Evolutionary conservation across 345 rosid species (phyloP).

Genomic region (Dimocarpus longan): DNA sequence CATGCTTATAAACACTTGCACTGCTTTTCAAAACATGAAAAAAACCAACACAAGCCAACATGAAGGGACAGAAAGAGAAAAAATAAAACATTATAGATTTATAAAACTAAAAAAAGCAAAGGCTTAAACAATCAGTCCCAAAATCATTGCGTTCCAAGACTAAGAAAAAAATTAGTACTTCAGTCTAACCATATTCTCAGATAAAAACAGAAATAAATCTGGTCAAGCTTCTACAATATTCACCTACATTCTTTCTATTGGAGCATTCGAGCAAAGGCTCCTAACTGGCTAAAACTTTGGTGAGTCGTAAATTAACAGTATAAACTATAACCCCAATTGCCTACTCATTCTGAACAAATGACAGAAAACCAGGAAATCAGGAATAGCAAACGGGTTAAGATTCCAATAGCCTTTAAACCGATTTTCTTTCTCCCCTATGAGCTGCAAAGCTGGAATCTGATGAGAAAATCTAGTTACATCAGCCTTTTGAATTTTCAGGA

Average conservation of each 20-base stretch:
- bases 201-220: neutral
- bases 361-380: conserved; percentile 10
- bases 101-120: too few species aligned
- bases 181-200: neutral
- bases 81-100: neutral
- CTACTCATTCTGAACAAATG: conserved; percentile 27
- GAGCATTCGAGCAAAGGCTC: conserved; percentile 8
- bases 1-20: too few species aligned
- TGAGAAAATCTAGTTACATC: conserved; percentile 55
- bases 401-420: conserved; percentile 40
- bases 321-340: neutral
- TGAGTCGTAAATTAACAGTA: neutral
- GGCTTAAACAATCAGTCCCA: neutral
- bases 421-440: conserved; percentile 17
- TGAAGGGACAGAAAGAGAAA: neutral
- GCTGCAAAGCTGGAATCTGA: conserved; percentile 54
- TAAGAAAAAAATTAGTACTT: neutral
- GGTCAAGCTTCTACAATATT: conserved; percentile 1
- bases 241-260: conserved; percentile 8
- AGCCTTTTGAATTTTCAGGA: conserved; percentile 28
- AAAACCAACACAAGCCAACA: neutral
- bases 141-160: neutral
- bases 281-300: neutral
- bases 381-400: conserved; percentile 47
- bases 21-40: too few species aligned